Evolutionary conservation across 306 rosid genomes (phyloP).

Genomic region (Inga leiocalycina): DNA sequence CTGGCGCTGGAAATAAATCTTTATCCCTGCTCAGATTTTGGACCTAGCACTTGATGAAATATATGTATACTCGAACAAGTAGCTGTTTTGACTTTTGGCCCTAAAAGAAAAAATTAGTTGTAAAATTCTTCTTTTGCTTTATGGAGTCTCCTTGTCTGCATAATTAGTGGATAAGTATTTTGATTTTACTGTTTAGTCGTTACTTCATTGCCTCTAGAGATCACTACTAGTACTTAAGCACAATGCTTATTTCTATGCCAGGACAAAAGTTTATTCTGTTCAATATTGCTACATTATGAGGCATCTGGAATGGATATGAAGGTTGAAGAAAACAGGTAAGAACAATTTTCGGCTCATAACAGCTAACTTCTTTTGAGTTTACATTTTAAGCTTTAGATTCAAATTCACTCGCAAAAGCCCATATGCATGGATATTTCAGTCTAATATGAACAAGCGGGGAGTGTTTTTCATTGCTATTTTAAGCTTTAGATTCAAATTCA

Average conservation of each 20-base stretch:
- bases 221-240: constrained; percentile 26
- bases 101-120: not conserved
- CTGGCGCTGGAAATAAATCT: constrained; percentile 27
- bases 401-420: not conserved
- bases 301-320: constrained; percentile 34
- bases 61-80: not conserved
- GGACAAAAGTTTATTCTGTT: constrained; percentile 62
- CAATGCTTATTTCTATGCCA: constrained; percentile 40
- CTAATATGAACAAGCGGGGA: not conserved
- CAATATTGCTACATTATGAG: constrained; percentile 50
- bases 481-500: too few species aligned
- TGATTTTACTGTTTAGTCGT: constrained; percentile 12
- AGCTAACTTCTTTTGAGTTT: constrained; percentile 15
- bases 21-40: constrained; percentile 2
- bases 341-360: not conserved
- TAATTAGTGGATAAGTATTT: constrained; percentile 21
- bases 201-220: constrained; percentile 14
- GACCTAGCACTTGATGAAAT: constrained; percentile 11
- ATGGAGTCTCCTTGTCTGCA: constrained; percentile 13
- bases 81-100: not conserved
- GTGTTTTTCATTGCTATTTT: not conserved
- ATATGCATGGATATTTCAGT: not conserved
- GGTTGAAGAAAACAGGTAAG: constrained; percentile 51
- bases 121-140: constrained; percentile 14
- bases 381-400: not conserved